phyloP scores from a whole-genome alignment of 2,329 filamentous ascomycete species.

The Neurospora sp. region DNA sequence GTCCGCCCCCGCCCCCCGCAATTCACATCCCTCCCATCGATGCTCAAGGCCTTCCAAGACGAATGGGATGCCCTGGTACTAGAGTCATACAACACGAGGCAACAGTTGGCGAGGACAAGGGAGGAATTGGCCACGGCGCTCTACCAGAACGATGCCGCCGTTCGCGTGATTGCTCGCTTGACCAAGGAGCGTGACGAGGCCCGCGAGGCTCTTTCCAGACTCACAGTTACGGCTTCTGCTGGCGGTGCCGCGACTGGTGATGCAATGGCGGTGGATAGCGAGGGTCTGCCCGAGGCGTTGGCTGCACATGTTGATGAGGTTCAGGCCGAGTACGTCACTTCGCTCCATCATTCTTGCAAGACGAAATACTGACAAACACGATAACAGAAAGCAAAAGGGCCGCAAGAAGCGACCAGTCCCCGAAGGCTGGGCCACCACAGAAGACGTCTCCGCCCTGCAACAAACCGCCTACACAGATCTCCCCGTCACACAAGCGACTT shows the following conservation, averaged over 20 bases:
- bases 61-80: conserved; percentile 94
- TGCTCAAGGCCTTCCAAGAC: conserved; percentile 91
- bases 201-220: conserved; percentile 74
- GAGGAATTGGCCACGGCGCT: conserved; percentile 90
- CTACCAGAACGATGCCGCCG: conserved; percentile 96
- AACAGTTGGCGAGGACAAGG: conserved; percentile 79
- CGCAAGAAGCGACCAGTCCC: conserved; percentile 85
- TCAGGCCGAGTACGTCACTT: conserved; percentile 58
- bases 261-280: conserved; percentile 84
- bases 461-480: conserved; percentile 35
- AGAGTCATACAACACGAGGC: conserved; percentile 82
- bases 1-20: conserved; percentile 86
- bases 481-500: conserved; percentile 38
- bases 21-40: conserved; percentile 88
- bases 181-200: conserved; percentile 91
- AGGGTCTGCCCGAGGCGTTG: conserved; percentile 63
- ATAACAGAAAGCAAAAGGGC: conserved; percentile 64
- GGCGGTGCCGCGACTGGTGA: conserved; percentile 52
- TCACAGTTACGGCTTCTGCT: conserved; percentile 59
- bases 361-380: conserved; percentile 11
- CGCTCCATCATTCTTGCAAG: no score
- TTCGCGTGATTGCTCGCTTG: conserved; percentile 83
- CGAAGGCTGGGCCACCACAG: conserved; percentile 70
- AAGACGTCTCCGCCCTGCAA: conserved; percentile 50
- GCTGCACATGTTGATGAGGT: conserved; percentile 66